phyloP scores from a whole-genome alignment of 352 stramenopile genomes.

The Phytophthora rubi region DNA sequence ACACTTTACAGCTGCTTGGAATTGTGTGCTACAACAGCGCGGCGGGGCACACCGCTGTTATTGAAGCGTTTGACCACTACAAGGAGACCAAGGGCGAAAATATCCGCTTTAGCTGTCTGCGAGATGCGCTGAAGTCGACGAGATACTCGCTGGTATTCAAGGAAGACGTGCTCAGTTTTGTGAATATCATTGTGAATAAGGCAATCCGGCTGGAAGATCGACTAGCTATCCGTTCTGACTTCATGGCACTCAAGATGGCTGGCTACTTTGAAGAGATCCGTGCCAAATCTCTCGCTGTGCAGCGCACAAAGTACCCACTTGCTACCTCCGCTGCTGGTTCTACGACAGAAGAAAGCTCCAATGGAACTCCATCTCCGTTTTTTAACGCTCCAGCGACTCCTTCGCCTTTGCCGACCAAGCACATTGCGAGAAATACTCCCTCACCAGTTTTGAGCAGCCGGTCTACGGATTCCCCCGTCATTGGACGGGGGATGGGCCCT shows the following conservation, averaged over 20 bases:
- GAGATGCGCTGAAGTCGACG: constrained; percentile 82
- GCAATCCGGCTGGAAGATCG: constrained; percentile 83
- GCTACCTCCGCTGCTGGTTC: constrained; percentile 45
- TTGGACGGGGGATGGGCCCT: constrained; percentile 21
- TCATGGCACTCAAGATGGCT: constrained; percentile 86
- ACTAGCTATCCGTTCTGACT: constrained; percentile 82
- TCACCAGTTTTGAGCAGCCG: constrained; percentile 39
- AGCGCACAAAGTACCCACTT: constrained; percentile 71
- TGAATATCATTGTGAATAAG: constrained; percentile 92
- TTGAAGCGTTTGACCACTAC: constrained; percentile 86
- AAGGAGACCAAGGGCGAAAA: constrained; percentile 84
- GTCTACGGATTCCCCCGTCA: constrained; percentile 36
- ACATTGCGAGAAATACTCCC: constrained; percentile 39
- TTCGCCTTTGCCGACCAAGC: constrained; percentile 35
- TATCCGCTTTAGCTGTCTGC: constrained; percentile 83
- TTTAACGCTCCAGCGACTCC: constrained; percentile 28
- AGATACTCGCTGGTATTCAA: constrained; percentile 89
- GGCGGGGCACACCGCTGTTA: constrained; percentile 75
- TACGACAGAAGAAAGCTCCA: constrained; percentile 26
- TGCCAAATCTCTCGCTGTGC: constrained; percentile 79
- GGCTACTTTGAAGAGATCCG: constrained; percentile 90
- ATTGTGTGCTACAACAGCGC: constrained; percentile 91
- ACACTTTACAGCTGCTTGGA: constrained; percentile 79
- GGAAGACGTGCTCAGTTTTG: constrained; percentile 88
- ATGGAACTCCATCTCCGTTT: constrained; percentile 32